Conservation (phyloP, 257 asterid species). For the Ocimum tenuiflorum region DNA sequence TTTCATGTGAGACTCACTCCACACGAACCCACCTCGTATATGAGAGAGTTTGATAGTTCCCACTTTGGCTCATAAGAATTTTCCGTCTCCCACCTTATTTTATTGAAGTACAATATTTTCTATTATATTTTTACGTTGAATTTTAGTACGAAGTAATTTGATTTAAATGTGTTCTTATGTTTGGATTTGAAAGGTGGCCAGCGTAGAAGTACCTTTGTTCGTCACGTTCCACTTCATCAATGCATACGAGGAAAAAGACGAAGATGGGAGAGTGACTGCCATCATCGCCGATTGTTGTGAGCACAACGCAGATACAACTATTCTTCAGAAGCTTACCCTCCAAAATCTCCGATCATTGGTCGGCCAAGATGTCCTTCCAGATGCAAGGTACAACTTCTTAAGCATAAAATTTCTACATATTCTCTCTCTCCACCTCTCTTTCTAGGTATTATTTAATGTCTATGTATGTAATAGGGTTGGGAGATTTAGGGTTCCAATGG, state of each 20-base stretch:
- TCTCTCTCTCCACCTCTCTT: too few relatives aligned
- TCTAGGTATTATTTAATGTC: too few relatives aligned
- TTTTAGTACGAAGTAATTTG: not conserved
- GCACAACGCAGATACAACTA: constrained; percentile 73
- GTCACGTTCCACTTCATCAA: constrained; percentile 91
- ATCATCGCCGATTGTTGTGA: constrained; percentile 88
- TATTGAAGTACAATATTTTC: too few relatives aligned
- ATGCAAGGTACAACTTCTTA: constrained; percentile 54
- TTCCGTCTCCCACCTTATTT: too few relatives aligned
- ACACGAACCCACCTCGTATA: too few relatives aligned
- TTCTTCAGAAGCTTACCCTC: constrained; percentile 60
- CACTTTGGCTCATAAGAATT: too few relatives aligned
- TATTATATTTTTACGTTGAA: too few relatives aligned
- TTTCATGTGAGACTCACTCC: too few relatives aligned
- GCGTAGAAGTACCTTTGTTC: constrained; percentile 83
- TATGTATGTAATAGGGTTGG: constrained; percentile 56
- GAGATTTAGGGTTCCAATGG: constrained; percentile 75
- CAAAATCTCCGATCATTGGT: constrained; percentile 56
- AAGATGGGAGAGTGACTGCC: constrained; percentile 68
- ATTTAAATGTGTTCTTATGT: too few relatives aligned
- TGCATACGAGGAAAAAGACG: constrained; percentile 90
- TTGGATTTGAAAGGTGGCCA: constrained; percentile 58
- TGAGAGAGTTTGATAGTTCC: too few relatives aligned
- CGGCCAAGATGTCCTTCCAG: constrained; percentile 70
- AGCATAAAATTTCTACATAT: too few relatives aligned